Conservation (phyloP, 176 grass and related monocot species). For the Leersia perrieri region DNA sequence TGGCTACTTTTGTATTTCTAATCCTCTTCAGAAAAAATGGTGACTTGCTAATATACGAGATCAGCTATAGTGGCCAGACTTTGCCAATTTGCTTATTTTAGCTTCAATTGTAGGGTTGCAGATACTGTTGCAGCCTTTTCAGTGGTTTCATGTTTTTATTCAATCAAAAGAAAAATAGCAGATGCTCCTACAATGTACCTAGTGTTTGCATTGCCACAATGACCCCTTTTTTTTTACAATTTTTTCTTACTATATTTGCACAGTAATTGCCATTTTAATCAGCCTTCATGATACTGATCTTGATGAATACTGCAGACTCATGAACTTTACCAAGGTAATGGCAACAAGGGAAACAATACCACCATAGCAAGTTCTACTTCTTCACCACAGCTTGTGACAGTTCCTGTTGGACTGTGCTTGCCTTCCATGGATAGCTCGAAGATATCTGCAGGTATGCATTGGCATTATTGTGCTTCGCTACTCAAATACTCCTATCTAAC, state of each 20-base stretch:
- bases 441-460: conserved; percentile 38
- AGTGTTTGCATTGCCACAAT: no score
- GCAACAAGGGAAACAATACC: conserved; percentile 13
- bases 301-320: conserved; percentile 46
- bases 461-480: conserved; percentile 16
- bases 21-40: conserved; percentile 7
- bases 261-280: conserved; percentile 11
- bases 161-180: no score
- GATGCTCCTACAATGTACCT: no score
- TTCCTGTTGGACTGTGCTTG: conserved; percentile 57
- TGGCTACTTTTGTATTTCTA: background rate
- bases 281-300: conserved; percentile 14
- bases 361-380: conserved; percentile 28
- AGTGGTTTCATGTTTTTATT: no score
- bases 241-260: conserved; percentile 21
- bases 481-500: background rate
- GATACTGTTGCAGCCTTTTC: no score
- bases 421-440: conserved; percentile 38
- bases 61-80: background rate
- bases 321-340: conserved; percentile 49
- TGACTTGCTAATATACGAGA: conserved; percentile 1
- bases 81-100: background rate
- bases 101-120: no score
- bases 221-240: no score
- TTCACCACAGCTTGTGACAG: conserved; percentile 42